These are phyloP conservation scores for Petasospora rhodanensis DNA, from an alignment of 1,139 yeast genomes.

Conservation along the genomic window DNA sequence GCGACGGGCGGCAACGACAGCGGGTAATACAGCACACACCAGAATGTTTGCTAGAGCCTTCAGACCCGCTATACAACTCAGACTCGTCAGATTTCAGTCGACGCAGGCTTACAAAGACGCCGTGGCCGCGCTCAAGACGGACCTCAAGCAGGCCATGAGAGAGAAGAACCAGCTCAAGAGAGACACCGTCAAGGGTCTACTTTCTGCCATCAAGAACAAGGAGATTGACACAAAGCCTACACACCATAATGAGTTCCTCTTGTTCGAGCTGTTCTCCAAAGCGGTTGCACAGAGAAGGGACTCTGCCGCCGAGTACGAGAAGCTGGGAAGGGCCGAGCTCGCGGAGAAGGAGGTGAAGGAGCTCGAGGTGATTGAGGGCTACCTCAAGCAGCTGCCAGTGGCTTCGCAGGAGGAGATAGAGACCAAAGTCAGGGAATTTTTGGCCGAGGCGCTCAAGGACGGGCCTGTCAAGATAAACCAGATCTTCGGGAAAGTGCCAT, in stretches of 20 bases:
- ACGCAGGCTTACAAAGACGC: constrained; percentile 28
- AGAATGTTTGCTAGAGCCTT: no score
- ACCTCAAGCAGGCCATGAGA: constrained; percentile 45
- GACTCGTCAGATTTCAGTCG: constrained; percentile 28
- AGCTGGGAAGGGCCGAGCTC: constrained; percentile 50
- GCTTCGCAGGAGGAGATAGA: constrained; percentile 48
- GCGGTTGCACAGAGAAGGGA: constrained; percentile 50
- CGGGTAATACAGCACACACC: no score
- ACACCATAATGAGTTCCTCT: constrained; percentile 42
- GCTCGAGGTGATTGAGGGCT: constrained; percentile 39
- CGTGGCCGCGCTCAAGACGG: constrained; percentile 36
- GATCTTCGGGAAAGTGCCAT: constrained; percentile 43
- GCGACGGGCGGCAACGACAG: no score
- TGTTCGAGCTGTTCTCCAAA: constrained; percentile 45
- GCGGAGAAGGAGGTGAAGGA: constrained; percentile 54
- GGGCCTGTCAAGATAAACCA: constrained; percentile 33
- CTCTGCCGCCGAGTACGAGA: constrained; percentile 47
- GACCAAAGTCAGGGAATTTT: constrained; percentile 35
- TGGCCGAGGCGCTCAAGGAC: constrained; percentile 32
- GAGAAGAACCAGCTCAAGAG: constrained; percentile 42
- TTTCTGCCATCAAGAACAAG: constrained; percentile 56
- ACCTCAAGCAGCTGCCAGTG: constrained; percentile 43
- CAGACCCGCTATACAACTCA: no score
- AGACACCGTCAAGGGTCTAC: constrained; percentile 51
- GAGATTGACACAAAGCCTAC: constrained; percentile 48